A percentile compares a stretch with the other conserved stretches of the same genome.
phyloP scores from a whole-genome alignment of 768 basidiomycete genomes.

The Lyophyllum shimeji region DNA sequence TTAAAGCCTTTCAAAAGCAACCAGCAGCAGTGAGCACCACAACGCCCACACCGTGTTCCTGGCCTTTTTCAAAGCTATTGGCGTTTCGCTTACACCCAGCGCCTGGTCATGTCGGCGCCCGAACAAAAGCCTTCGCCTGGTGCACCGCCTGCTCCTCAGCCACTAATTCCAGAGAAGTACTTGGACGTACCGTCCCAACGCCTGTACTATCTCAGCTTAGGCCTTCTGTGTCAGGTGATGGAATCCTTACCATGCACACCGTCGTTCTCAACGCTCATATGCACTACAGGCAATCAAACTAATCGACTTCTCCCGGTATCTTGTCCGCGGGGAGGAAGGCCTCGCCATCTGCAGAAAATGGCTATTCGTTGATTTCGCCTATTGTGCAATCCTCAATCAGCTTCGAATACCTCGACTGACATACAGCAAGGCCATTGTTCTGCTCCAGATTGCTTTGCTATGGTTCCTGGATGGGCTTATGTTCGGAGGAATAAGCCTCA shows the following conservation, averaged over 20 bases:
- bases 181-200: conserved; percentile 79
- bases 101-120: conserved; percentile 18
- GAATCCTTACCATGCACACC: not conserved
- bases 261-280: conserved; percentile 2
- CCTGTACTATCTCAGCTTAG: conserved; percentile 74
- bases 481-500: conserved; percentile 70
- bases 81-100: not conserved
- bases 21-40: not conserved
- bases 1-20: no score
- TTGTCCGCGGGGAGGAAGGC: conserved; percentile 46
- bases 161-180: conserved; percentile 73
- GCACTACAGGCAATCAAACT: conserved; percentile 67
- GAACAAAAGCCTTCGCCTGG: conserved; percentile 10
- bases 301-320: conserved; percentile 63
- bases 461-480: conserved; percentile 68
- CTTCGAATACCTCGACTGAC: conserved; percentile 75
- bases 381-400: conserved; percentile 53
- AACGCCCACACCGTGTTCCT: not conserved
- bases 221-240: conserved; percentile 70
- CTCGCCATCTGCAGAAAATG: conserved; percentile 59
- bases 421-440: conserved; percentile 62
- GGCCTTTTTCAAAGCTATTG: not conserved
- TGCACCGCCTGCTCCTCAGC: conserved; percentile 16
- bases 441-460: conserved; percentile 59
- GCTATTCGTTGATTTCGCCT: conserved; percentile 68